A percentile compares a stretch with the other conserved stretches of the same genome.
Conservation (phyloP, 345 rosid species). For the Camelina sativa region DNA sequence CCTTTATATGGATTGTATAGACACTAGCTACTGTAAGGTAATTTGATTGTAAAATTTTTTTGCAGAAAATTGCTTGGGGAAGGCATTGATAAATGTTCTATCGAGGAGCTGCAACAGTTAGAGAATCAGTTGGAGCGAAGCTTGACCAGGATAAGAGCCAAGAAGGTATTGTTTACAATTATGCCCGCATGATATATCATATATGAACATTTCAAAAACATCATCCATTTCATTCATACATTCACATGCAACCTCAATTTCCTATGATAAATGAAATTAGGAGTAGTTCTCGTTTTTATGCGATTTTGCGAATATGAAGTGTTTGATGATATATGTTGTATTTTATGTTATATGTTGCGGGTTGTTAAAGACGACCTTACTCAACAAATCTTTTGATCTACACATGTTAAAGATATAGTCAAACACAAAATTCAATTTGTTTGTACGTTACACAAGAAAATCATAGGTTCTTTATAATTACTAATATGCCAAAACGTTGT, state of each 20-base stretch:
- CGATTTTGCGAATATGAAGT: not conserved
- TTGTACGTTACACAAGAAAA: not conserved
- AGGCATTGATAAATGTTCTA: constrained; percentile 62
- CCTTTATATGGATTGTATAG: not conserved
- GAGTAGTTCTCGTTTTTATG: not conserved
- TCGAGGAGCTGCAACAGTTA: constrained; percentile 66
- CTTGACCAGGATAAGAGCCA: constrained; percentile 73
- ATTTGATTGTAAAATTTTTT: not conserved
- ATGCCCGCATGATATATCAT: not conserved
- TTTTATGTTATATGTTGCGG: constrained; percentile 9
- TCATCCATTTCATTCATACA: not conserved
- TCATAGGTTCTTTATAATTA: not conserved
- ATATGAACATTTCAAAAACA: not conserved
- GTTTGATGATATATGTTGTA: constrained; percentile 10
- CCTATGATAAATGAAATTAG: not conserved
- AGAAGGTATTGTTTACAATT: constrained; percentile 57
- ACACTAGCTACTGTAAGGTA: not conserved
- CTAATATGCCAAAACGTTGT: not conserved
- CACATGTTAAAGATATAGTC: not conserved
- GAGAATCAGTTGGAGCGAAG: constrained; percentile 82
- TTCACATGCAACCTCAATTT: not conserved
- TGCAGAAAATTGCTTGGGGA: constrained; percentile 75
- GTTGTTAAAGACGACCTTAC: not conserved
- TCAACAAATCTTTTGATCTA: not conserved
- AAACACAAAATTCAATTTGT: not conserved